Base-by-base conservation (phyloP, 352 stramenopile genomes). In the Salisapilia sapeloensis region DNA sequence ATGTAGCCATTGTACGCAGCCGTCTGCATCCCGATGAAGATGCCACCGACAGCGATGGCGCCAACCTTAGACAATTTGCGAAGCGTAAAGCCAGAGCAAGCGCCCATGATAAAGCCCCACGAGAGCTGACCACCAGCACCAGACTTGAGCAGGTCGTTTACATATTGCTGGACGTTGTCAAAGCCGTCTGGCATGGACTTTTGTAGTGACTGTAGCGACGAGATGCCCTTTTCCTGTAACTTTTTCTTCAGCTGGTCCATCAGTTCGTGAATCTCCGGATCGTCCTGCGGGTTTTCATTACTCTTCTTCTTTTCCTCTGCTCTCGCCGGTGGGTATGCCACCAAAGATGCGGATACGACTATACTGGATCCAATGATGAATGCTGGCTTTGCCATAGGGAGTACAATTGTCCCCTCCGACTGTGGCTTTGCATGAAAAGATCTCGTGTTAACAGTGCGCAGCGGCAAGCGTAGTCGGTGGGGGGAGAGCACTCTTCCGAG, bases 21-120 rank as follows among this genome's bases (percentile, higher is more conserved):
- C 29, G 59, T 71, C 56, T 97, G 85, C 48, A 94, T 54, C 12
- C 75, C 42, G 13, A 96, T 62, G 37, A 95, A 95, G 20, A 84
- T 51, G 13, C 66, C 44, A 19, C 85, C 85, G 21, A 95, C 41
- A 9, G 85, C 49, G 29, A 95, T 35, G 1, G 80, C 87, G 5
- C 84, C 62, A 18, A 83, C 44, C 44, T 95, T 95, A 15, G 82
- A 93, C 24, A 95, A 48, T 42, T 95, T 93, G 41, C 93, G 93
- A 3, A 93, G 43, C 20, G 87, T 75, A 29, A 87, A 82, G 14
- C 82, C 89, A 5, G 75, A 84, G 54, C 80, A 96, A 24, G 74
- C 83, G 35, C 89, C 89, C 54, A 96, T 79, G 17, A 83, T 51
- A 23, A 87, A 83, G 6, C 85, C 87, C 66, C 87, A 90, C 0